Conservation (phyloP, 106 monocot genomes). For the Acorus gramineus region DNA sequence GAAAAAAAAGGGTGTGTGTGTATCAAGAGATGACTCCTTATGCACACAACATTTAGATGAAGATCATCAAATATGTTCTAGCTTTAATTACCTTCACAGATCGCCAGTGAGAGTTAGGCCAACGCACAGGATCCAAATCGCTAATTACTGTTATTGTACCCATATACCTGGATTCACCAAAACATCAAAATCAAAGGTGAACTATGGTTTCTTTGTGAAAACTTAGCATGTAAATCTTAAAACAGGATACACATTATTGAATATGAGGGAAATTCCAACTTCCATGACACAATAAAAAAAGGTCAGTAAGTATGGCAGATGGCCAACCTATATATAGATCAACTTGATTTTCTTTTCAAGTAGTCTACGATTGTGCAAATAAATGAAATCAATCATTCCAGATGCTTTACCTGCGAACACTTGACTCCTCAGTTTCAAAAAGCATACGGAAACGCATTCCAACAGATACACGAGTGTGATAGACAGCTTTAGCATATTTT, state of each 20-base stretch:
- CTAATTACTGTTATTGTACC: slow-evolving; percentile 86
- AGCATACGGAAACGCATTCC: slow-evolving; percentile 99
- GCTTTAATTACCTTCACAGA: slow-evolving; percentile 63
- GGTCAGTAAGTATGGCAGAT: too few species aligned
- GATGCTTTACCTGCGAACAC: slow-evolving; percentile 70
- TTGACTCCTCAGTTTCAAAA: slow-evolving; percentile 96
- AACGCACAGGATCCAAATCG: slow-evolving; percentile 77
- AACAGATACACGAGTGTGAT: slow-evolving; percentile 84
- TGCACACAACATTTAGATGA: too few species aligned
- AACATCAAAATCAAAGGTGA: not conserved
- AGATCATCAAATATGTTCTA: not conserved
- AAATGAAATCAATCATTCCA: not conserved
- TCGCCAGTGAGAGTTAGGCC: slow-evolving; percentile 90
- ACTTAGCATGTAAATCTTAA: slow-evolving; percentile 5
- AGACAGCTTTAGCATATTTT: slow-evolving; percentile 84
- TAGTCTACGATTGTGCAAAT: too few species aligned
- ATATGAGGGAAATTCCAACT: not conserved
- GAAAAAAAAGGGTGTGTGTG: too few species aligned
- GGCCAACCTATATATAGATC: too few species aligned
- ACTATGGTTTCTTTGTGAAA: not conserved
- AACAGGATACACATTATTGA: not conserved
- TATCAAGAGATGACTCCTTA: too few species aligned
- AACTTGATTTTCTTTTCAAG: too few species aligned
- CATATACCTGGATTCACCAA: slow-evolving; percentile 51
- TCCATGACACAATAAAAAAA: not conserved